phyloP scores from a whole-genome alignment of 176 grass and related monocot genomes.

The barley (Hordeum vulgare) region DNA sequence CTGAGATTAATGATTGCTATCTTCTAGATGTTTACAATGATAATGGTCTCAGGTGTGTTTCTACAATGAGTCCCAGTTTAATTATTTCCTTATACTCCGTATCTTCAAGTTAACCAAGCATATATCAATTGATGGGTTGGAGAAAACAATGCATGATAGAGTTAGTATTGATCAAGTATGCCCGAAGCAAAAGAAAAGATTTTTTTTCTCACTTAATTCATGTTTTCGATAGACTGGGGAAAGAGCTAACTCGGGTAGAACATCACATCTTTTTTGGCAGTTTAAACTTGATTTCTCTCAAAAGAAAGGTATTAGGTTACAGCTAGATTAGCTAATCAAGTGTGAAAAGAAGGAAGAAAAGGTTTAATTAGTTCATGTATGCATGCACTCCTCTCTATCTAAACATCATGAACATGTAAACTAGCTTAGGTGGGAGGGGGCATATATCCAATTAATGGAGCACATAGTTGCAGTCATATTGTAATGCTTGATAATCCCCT shows the following conservation, averaged over 20 bases:
- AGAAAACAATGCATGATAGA: background rate
- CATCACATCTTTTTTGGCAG: background rate
- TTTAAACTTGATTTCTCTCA: conserved; percentile 11
- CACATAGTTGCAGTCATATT: background rate
- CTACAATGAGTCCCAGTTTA: background rate
- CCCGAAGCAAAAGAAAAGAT: background rate
- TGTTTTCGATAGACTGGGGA: background rate
- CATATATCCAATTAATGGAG: background rate
- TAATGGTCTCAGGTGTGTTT: background rate
- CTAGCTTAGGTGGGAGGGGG: background rate
- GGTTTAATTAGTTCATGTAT: background rate
- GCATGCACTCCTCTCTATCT: background rate
- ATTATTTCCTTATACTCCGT: background rate
- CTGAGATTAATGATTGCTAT: background rate
- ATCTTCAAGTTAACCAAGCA: background rate
- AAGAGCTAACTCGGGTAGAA: background rate
- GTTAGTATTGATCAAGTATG: background rate
- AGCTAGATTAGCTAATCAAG: background rate
- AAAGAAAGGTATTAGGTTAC: background rate
- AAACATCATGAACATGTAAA: background rate
- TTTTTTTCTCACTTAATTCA: background rate
- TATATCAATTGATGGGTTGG: background rate
- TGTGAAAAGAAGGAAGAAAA: conserved; percentile 6
- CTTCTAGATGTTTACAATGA: conserved; percentile 12
- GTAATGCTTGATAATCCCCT: background rate